Percentiles rank a stretch among this genome's conserved stretches.
phyloP scores from a whole-genome alignment of 148 eudicot species.

The Nepenthes gracilis region DNA sequence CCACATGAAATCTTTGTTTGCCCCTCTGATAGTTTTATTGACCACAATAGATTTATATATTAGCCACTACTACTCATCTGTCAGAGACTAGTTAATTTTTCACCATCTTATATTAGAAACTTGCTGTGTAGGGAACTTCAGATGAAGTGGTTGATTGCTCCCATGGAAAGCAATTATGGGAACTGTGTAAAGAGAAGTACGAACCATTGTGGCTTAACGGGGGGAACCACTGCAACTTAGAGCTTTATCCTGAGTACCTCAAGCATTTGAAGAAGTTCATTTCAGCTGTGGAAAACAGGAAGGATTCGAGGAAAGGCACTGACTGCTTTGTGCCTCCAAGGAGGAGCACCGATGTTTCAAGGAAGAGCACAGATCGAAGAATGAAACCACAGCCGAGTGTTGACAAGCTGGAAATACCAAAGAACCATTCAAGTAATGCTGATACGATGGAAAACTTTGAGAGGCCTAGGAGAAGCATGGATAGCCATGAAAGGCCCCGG shows the following conservation, averaged over 20 bases:
- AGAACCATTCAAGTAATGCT: constrained; percentile 15
- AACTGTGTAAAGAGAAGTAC: constrained; percentile 57
- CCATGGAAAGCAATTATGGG: constrained; percentile 69
- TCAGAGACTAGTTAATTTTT: too few species aligned
- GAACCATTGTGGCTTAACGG: constrained; percentile 67
- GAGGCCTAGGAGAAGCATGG: constrained; percentile 37
- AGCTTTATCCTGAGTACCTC: constrained; percentile 55
- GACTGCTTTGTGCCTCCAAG: constrained; percentile 50
- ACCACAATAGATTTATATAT: too few species aligned
- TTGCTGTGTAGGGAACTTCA: constrained; percentile 39
- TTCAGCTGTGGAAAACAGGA: constrained; percentile 40
- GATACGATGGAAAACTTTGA: constrained; percentile 39
- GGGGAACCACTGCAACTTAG: constrained; percentile 59
- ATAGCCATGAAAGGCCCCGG: constrained; percentile 45
- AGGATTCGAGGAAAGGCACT: constrained; percentile 32
- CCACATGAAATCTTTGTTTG: too few species aligned
- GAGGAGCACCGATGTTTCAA: constrained; percentile 47
- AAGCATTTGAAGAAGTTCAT: constrained; percentile 59
- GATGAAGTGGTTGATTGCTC: constrained; percentile 66
- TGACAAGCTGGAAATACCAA: constrained; percentile 31
- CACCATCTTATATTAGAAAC: too few species aligned
- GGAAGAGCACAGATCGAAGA: constrained; percentile 57
- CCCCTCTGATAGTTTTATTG: too few species aligned
- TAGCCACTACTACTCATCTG: not conserved
- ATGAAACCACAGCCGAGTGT: constrained; percentile 47